Evolutionary conservation across 805 yeast genomes (phyloP).

Genomic region (Myxozyma sirexii): DNA sequence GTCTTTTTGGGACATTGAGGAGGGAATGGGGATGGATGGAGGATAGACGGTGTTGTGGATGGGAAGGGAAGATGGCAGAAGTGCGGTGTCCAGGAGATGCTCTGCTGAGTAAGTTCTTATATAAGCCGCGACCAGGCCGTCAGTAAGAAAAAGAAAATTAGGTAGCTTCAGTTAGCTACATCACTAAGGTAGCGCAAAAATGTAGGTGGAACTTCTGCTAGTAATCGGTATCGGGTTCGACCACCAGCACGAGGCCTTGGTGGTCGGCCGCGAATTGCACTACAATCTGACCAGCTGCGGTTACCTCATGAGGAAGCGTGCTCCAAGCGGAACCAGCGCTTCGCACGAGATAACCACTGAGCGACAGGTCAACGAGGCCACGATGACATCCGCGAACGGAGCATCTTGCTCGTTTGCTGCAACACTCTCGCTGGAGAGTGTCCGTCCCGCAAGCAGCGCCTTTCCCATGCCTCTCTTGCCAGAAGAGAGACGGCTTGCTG

Average conservation of each 20-base stretch:
- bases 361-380: too few relatives aligned
- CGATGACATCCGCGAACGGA: too few relatives aligned
- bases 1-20: slow-evolving; percentile 14
- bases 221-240: slow-evolving; percentile 36
- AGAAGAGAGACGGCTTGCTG: slow-evolving; percentile 19
- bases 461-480: neutral
- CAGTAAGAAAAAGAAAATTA: too few relatives aligned
- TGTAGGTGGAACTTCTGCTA: slow-evolving; percentile 24
- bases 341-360: too few relatives aligned
- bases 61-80: slow-evolving; percentile 1
- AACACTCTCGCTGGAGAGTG: neutral
- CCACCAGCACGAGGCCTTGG: neutral
- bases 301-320: too few relatives aligned
- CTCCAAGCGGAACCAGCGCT: too few relatives aligned
- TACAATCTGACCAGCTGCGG: slow-evolving; percentile 14
- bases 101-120: neutral
- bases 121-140: too few relatives aligned
- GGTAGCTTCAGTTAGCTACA: too few relatives aligned
- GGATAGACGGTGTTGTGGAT: neutral
- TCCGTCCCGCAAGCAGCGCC: neutral
- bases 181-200: neutral
- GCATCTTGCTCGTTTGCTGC: neutral
- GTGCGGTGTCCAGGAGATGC: neutral
- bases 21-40: slow-evolving; percentile 1
- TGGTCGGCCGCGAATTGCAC: slow-evolving; percentile 35